Evolutionary conservation across 768 basidiomycete species (phyloP), one percentile per base, ranked within the genome.

Genomic region (Phlegmacium glaucopus): DNA sequence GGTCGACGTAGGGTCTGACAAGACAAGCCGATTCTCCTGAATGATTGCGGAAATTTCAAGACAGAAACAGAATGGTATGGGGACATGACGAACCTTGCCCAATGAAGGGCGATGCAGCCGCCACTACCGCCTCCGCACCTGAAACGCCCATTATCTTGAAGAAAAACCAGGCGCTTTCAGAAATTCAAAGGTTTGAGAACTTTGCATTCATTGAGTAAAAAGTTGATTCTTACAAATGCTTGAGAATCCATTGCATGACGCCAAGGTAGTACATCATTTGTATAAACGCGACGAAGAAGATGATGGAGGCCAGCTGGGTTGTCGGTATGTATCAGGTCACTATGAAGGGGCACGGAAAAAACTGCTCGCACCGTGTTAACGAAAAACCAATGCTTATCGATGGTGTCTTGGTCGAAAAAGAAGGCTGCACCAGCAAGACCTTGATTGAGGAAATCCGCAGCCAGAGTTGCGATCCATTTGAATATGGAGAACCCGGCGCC

Each of bases 231-330:
- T 50, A 87, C 85, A 95, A 93, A 63, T 90, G 74, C 58, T 79
- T 79, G 66, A 95, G 82, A 58, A 95, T 66, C 91, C 93, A 95
- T 72, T 94, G 90, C 90, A 95, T 94, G 27, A 90, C 86, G 42
- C 92, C 89, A 45, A 90, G 65, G 51, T 93, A 87, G 71, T 92
- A 94, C 67, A 90, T 64, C 88, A 93, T 91, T 66, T 94, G 90
- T 45, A 94, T 80, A 54, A 90, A 87, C 22, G 93, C 91, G 56
- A 96, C 80, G 76, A 96, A 96, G 77, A 95, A 95, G 61, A 96
- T 90, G 64, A 95, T 87, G 15, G 85, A 78, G 9, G 78, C 59
- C 34, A 93, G 78, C 79, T 87, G 58, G 18, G 22, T 13, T 32
- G 13, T 26, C 12, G 11, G 15, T 37, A 29, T 30, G 17, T 39